Evolutionary conservation across 1,284 basidiomycete species (phyloP).

Genomic region (Chondrostereum purpureum): DNA sequence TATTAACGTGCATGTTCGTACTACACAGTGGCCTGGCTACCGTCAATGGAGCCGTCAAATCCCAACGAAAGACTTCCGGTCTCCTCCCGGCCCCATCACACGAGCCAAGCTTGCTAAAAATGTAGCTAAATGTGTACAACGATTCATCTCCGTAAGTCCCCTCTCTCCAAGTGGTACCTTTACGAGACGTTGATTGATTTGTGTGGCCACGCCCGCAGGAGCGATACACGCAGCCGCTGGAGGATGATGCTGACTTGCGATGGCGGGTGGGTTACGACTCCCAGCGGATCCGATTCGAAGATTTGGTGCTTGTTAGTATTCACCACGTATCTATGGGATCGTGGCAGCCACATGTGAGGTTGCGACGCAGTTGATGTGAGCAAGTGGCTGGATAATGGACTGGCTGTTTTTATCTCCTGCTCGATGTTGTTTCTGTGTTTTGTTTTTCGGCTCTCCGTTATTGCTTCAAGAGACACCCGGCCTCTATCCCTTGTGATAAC

Average conservation of each 20-base stretch:
- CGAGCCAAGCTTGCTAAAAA: slow-evolving; percentile 61
- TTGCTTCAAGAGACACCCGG: too few relatives aligned
- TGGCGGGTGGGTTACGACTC: slow-evolving; percentile 53
- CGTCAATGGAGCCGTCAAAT: slow-evolving; percentile 72
- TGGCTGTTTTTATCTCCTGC: too few relatives aligned
- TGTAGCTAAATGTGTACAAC: slow-evolving; percentile 55
- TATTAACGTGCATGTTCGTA: slow-evolving; percentile 11
- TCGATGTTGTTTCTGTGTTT: too few relatives aligned
- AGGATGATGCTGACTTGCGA: slow-evolving; percentile 48
- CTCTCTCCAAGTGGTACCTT: slow-evolving; percentile 1
- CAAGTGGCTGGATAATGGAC: too few relatives aligned
- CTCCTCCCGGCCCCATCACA: slow-evolving; percentile 66
- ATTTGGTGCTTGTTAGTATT: slow-evolving; percentile 64
- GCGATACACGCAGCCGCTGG: slow-evolving; percentile 39
- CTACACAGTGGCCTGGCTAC: slow-evolving; percentile 66
- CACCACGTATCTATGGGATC: slow-evolving; percentile 75
- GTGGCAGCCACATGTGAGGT: slow-evolving; percentile 70
- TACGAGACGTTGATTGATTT: slow-evolving; percentile 1
- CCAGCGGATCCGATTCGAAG: slow-evolving; percentile 48
- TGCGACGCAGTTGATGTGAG: slow-evolving; percentile 28
- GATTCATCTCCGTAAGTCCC: slow-evolving; percentile 42
- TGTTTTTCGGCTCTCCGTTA: too few relatives aligned
- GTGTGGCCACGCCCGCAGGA: slow-evolving; percentile 34
- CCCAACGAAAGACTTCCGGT: slow-evolving; percentile 70
- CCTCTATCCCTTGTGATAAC: too few relatives aligned